A percentile compares a stretch with the other conserved stretches of the same genome.
Conservation (phyloP, 176 grass and related monocot species). For the Poa annua region DNA sequence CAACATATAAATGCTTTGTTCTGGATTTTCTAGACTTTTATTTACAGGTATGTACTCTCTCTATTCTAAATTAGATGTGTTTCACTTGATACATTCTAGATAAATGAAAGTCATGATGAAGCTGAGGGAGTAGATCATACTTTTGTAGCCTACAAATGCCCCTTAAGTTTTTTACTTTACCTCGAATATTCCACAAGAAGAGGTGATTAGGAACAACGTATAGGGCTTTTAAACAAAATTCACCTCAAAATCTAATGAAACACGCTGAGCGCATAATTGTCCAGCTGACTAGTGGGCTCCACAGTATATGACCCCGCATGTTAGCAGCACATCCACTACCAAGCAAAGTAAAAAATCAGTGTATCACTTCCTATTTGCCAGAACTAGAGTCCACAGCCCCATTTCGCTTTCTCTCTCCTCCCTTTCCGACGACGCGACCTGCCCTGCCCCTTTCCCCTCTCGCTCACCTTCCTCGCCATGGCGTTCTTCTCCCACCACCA, state of each 20-base stretch:
- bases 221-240: not conserved
- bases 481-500: constrained; percentile 82
- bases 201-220: not conserved
- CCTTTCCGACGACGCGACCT: constrained; percentile 4
- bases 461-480: constrained; percentile 52
- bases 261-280: not conserved
- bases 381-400: not conserved
- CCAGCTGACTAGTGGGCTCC: not conserved
- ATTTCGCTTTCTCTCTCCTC: constrained; percentile 30
- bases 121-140: no score
- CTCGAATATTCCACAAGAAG: not conserved
- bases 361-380: not conserved
- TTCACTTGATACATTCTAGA: no score
- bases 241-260: not conserved
- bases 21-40: no score
- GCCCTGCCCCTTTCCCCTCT: constrained; percentile 34
- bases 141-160: not conserved
- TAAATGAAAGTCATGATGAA: no score
- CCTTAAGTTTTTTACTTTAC: not conserved
- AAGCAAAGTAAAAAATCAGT: not conserved
- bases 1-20: no score
- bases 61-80: no score
- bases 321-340: not conserved
- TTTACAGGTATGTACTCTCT: no score
- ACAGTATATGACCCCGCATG: not conserved